These are phyloP conservation scores for Antrodiella citrinella DNA, from an alignment of 768 basidiomycete genomes.

Conservation along the genomic window DNA sequence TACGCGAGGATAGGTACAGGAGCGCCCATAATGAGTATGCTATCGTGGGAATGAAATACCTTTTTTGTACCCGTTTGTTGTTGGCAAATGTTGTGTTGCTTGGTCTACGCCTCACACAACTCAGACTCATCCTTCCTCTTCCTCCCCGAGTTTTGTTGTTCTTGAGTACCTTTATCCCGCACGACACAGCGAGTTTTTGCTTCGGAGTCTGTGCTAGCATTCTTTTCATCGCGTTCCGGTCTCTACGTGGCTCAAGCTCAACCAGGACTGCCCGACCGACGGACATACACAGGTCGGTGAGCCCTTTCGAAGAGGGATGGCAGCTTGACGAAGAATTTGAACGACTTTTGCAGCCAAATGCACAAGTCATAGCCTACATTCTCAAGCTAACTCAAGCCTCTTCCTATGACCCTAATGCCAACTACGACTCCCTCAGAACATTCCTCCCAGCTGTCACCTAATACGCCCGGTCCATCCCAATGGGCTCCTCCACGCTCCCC, in stretches of 20 bases:
- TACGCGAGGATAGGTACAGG: too few relatives aligned
- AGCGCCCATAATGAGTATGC: too few relatives aligned
- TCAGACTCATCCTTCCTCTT: not conserved
- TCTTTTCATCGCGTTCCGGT: too few relatives aligned
- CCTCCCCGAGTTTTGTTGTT: not conserved
- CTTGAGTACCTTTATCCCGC: not conserved
- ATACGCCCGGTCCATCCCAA: constrained; percentile 15
- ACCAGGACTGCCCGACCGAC: not conserved
- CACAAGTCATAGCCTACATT: constrained; percentile 1
- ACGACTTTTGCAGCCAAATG: constrained; percentile 1
- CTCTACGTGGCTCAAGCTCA: not conserved
- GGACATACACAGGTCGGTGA: too few relatives aligned
- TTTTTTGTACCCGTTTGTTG: too few relatives aligned
- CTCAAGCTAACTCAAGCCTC: constrained; percentile 1
- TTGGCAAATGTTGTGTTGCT: not conserved
- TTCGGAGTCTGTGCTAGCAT: too few relatives aligned
- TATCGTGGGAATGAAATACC: too few relatives aligned
- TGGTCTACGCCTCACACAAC: too few relatives aligned
- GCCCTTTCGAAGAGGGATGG: too few relatives aligned
- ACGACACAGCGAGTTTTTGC: not conserved
- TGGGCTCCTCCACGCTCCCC: constrained; percentile 69
- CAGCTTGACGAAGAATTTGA: too few relatives aligned
- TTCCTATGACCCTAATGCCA: constrained; percentile 19
- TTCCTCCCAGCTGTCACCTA: constrained; percentile 10
- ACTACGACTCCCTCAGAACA: constrained; percentile 13